A percentile compares a stretch with the other conserved stretches of the same genome.
Conservation (phyloP, 345 rosid species). For the Gossypioides kirkii region DNA sequence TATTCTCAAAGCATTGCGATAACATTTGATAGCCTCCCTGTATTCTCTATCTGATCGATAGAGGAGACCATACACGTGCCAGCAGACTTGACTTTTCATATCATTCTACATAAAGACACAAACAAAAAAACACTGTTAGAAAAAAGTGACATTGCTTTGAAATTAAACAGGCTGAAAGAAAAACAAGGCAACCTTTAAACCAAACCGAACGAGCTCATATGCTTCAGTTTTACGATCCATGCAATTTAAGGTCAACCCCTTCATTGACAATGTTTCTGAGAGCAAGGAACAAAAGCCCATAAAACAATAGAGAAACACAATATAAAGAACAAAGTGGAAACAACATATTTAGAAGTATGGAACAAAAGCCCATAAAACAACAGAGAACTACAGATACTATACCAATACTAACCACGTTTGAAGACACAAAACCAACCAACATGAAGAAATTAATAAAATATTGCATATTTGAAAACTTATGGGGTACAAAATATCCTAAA, state of each 20-base stretch:
- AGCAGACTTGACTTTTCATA: conserved; percentile 98
- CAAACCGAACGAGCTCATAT: conserved; percentile 90
- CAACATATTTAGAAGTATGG: background rate
- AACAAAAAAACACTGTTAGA: conserved; percentile 11
- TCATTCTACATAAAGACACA: conserved; percentile 71
- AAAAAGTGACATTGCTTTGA: background rate
- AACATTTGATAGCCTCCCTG: conserved; percentile 98
- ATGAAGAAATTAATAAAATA: background rate
- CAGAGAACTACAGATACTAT: background rate
- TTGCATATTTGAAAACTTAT: background rate
- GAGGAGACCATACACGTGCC: conserved; percentile 98
- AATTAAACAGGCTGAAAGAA: conserved; percentile 10
- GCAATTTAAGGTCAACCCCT: conserved; percentile 94
- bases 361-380: background rate
- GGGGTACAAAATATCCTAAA: background rate
- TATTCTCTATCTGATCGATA: conserved; percentile 99
- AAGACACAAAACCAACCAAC: background rate
- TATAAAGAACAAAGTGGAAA: no score
- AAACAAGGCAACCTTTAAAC: conserved; percentile 64
- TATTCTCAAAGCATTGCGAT: conserved; percentile 83
- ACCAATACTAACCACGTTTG: background rate
- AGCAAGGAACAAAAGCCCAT: conserved; percentile 3
- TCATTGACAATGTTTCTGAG: conserved; percentile 96
- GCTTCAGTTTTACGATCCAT: conserved; percentile 99
- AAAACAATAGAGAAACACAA: background rate